These are phyloP conservation scores for Diplosphaera chodatii DNA, from an alignment of 139 green algal species.

Conservation along the genomic window DNA sequence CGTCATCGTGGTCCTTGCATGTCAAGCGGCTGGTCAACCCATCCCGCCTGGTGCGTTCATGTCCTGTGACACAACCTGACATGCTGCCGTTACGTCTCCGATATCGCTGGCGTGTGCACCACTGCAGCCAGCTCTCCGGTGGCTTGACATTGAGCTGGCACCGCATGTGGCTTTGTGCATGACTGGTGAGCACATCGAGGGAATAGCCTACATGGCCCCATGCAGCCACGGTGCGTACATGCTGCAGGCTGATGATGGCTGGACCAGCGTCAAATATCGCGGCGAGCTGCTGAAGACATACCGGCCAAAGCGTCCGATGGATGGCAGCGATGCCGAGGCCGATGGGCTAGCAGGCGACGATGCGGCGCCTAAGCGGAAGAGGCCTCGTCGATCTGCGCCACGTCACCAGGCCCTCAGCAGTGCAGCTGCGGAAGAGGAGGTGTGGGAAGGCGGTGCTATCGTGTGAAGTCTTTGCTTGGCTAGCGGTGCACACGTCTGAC, in stretches of 20 bases:
- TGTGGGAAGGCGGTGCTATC: too few species aligned
- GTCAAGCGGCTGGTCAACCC: conserved; percentile 22
- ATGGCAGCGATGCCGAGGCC: background rate
- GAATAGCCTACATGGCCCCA: too few species aligned
- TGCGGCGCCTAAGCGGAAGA: background rate
- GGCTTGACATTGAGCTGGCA: too few species aligned
- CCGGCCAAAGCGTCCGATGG: background rate
- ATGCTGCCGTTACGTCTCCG: too few species aligned
- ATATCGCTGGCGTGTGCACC: too few species aligned
- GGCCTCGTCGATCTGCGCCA: background rate
- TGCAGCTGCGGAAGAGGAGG: background rate
- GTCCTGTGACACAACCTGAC: too few species aligned
- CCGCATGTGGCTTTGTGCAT: too few species aligned
- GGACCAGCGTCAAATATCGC: conserved; percentile 15
- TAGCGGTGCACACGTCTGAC: background rate
- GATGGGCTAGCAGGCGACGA: background rate
- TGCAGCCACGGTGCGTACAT: background rate
- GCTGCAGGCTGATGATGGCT: conserved; percentile 23
- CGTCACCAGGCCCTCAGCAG: background rate
- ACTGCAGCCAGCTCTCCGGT: too few species aligned
- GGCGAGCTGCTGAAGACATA: conserved; percentile 6
- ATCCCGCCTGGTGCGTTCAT: background rate
- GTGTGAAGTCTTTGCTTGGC: background rate
- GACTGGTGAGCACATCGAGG: too few species aligned
- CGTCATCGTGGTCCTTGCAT: conserved; percentile 21